phyloP scores from a whole-genome alignment of 129 eudicot genomes.

The Heracleum sosnowskyi region DNA sequence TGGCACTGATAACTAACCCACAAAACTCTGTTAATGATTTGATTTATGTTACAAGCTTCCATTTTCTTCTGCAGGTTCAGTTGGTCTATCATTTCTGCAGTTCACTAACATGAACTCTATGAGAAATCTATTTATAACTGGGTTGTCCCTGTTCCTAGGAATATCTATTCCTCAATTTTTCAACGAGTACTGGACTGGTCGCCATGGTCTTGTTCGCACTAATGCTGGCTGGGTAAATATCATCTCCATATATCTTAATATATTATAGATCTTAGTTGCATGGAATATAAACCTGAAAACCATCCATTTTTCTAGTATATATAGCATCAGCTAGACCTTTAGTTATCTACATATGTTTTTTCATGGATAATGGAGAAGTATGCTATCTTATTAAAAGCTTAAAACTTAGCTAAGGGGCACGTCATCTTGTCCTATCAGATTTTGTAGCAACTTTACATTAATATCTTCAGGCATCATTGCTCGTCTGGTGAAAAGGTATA shows the following conservation, averaged over 20 bases:
- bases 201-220: constrained; percentile 80
- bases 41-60: neutral
- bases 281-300: neutral
- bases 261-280: neutral
- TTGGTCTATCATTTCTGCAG: constrained; percentile 93
- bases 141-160: constrained; percentile 93
- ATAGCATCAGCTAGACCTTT: neutral
- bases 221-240: constrained; percentile 93
- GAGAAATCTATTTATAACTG: constrained; percentile 92
- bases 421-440: neutral
- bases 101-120: constrained; percentile 99
- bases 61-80: constrained; percentile 52
- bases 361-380: neutral
- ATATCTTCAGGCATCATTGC: neutral
- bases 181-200: constrained; percentile 41
- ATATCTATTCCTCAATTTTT: constrained; percentile 90
- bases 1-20: constrained; percentile 12
- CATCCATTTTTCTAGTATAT: neutral
- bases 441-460: neutral
- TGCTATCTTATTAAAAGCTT: neutral
- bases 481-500: neutral
- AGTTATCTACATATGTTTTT: neutral
- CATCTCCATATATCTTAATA: neutral
- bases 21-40: neutral
- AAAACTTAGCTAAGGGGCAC: neutral